Evolutionary conservation across 768 basidiomycete genomes (phyloP), one percentile per base, ranked within the genome.

Genomic region (Udeniomyces megalosporus): DNA sequence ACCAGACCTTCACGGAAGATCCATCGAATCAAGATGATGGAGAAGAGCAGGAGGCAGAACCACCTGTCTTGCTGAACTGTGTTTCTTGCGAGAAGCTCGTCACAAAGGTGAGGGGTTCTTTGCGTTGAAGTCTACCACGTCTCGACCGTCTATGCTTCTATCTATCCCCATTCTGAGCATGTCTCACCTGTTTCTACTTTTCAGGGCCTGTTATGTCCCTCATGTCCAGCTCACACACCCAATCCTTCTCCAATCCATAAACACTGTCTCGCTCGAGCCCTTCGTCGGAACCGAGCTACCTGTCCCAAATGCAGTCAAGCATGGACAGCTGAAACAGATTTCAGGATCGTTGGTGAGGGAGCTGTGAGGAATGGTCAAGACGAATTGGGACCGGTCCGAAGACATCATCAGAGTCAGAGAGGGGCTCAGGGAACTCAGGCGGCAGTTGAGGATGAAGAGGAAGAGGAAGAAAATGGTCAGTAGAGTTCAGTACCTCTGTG

Each of bases 1-100:
- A 82, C 68, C 77, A 80, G 17, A 83, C 80, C 3, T 92, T 83
- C 70, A 77, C 81, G 0, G 82, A 86, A 1, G 84, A 87, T 53
- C 73, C 81, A 17, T 50, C 31, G 24, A 52, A 61, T 10, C 45
- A 47, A 22, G 46, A 45, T 24, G 45, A 32, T 20, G 38, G n/a
- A 7, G 20, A 7, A 10, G 44, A 45, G 34, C 15, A 52, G 4
- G 17, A 29, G 4, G 58, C 50, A n/a, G 58, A 51, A 1, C 7
- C 55, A 7, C 55, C 38, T 34, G 29, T 32, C 14, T 22, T 44
- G 1, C 49, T 60, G 32, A 26, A 42, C 24, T n/a, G 46, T 15
- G 46, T 46, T 26, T 31, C 46, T 32, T 11, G 45, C 26, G 50
- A 60, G 17, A 32, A 35, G 29, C 51, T 42, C 8, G 38, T 45